Evolutionary conservation across 2,329 filamentous ascomycete genomes (phyloP).

Genomic region (Alternaria arbusti): DNA sequence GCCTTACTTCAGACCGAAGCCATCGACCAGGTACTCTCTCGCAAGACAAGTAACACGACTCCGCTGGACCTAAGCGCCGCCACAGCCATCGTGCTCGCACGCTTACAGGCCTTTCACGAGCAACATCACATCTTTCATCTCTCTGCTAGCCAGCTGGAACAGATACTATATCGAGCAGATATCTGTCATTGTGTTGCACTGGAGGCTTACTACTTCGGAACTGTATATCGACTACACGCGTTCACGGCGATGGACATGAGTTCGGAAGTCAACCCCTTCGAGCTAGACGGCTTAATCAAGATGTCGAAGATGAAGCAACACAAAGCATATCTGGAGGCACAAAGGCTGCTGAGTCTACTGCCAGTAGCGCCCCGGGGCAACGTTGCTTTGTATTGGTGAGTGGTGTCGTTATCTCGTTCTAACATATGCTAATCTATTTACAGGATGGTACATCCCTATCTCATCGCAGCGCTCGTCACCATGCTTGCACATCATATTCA

Average conservation of each 20-base stretch:
- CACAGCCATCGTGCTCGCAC: slow-evolving; percentile 7
- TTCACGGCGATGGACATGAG: slow-evolving; percentile 22
- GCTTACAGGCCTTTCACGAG: slow-evolving; percentile 20
- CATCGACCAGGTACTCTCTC: slow-evolving; percentile 28
- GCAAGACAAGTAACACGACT: slow-evolving; percentile 5
- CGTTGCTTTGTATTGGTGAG: slow-evolving; percentile 29
- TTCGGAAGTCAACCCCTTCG: slow-evolving; percentile 25
- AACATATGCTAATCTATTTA: neutral
- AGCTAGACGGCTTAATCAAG: slow-evolving; percentile 16
- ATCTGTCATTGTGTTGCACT: slow-evolving; percentile 25
- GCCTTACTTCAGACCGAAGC: slow-evolving; percentile 32
- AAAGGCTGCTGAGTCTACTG: slow-evolving; percentile 23
- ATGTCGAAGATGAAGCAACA: slow-evolving; percentile 22
- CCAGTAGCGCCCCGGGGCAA: slow-evolving; percentile 26
- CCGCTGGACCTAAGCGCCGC: slow-evolving; percentile 10
- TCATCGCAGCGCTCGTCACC: slow-evolving; percentile 30
- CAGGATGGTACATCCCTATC: slow-evolving; percentile 14
- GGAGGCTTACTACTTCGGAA: slow-evolving; percentile 35
- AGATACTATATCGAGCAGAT: slow-evolving; percentile 35
- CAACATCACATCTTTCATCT: slow-evolving; percentile 29
- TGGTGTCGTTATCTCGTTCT: neutral
- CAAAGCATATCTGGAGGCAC: slow-evolving; percentile 21
- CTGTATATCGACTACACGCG: slow-evolving; percentile 27
- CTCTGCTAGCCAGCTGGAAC: slow-evolving; percentile 21
- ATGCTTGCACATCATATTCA: slow-evolving; percentile 28